A percentile compares a stretch with the other conserved stretches of the same genome.
phyloP scores from a whole-genome alignment of 768 basidiomycete species.

The Hemileccinum rubropunctum region DNA sequence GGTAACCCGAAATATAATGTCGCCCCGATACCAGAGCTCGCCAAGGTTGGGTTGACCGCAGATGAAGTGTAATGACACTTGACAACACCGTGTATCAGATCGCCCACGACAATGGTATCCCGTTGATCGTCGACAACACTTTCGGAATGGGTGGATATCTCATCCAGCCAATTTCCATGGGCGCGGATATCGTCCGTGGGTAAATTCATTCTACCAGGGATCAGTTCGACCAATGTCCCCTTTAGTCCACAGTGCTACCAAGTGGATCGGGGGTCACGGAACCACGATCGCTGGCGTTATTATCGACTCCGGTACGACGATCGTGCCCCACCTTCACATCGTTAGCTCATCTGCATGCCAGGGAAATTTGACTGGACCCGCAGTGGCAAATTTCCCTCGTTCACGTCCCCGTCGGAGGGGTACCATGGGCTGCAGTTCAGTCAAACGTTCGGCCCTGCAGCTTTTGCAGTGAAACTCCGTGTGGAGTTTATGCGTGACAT shows the following conservation, averaged over 20 bases:
- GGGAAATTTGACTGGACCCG: conserved; percentile 64
- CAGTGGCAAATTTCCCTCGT: conserved; percentile 68
- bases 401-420: conserved; percentile 72
- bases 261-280: conserved; percentile 84
- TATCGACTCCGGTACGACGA: conserved; percentile 55
- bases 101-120: conserved; percentile 70
- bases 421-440: conserved; percentile 71
- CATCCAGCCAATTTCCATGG: conserved; percentile 64
- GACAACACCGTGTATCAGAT: conserved; percentile 36
- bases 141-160: conserved; percentile 74
- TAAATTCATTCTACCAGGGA: background rate
- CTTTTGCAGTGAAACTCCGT: conserved; percentile 68
- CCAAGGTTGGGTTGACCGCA: conserved; percentile 46
- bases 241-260: conserved; percentile 70
- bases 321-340: too few relatives aligned
- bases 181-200: conserved; percentile 74
- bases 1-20: conserved; percentile 77
- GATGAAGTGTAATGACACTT: background rate
- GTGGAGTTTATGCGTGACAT: conserved; percentile 62
- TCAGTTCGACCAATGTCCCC: background rate
- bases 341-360: background rate
- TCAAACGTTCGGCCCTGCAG: conserved; percentile 61
- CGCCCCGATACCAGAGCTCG: conserved; percentile 62
- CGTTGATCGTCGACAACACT: conserved; percentile 79
- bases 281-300: conserved; percentile 78